A percentile compares a stretch with the other conserved stretches of the same genome.
Conservation (phyloP, 257 asterid genomes). For the Solanum lycopersicoides region DNA sequence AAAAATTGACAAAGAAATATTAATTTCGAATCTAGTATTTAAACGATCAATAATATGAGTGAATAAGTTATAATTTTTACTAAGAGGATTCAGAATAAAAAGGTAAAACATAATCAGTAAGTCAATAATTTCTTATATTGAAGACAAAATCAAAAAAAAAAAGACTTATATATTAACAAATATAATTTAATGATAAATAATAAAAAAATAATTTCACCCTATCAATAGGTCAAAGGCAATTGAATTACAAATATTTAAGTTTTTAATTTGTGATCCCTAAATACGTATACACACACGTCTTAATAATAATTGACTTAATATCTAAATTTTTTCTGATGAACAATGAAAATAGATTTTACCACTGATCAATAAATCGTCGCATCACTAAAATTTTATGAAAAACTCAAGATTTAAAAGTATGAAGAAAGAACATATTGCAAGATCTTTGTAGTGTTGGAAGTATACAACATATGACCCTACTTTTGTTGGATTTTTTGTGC, state of each 20-base stretch:
- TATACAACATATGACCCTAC: constrained; percentile 19
- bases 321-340: neutral
- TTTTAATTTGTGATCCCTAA: too few relatives aligned
- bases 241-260: too few relatives aligned
- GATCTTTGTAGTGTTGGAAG: constrained; percentile 15
- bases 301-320: neutral
- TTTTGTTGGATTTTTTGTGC: constrained; percentile 15
- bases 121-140: too few relatives aligned
- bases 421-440: too few relatives aligned
- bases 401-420: too few relatives aligned
- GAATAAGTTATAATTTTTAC: neutral
- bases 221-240: neutral
- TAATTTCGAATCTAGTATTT: neutral
- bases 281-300: too few relatives aligned
- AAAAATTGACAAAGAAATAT: neutral
- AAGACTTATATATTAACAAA: neutral
- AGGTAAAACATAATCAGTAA: neutral
- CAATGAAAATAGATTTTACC: neutral
- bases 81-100: neutral
- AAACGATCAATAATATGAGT: neutral
- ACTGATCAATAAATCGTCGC: too few relatives aligned
- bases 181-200: neutral
- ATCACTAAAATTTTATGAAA: too few relatives aligned
- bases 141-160: neutral
- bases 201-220: neutral